phyloP scores from a whole-genome alignment of 768 basidiomycete species.

The Boletus tylopilopsis region DNA sequence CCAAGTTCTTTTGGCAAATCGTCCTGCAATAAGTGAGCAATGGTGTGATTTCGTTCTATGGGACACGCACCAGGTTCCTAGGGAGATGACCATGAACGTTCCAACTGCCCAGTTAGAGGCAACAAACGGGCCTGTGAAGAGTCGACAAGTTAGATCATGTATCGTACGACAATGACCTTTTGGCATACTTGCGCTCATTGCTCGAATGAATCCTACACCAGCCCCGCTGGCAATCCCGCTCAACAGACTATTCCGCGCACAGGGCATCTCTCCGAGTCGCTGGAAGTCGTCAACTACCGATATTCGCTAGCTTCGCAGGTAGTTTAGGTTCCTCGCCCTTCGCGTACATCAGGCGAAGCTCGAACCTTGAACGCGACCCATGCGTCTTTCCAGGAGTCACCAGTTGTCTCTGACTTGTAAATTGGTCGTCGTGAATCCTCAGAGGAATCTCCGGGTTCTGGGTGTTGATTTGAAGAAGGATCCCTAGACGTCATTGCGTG shows the following conservation, averaged over 20 bases:
- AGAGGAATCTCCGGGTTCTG: constrained; percentile 4
- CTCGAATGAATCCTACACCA: constrained; percentile 73
- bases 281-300: constrained; percentile 49
- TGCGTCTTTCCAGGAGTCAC: constrained; percentile 30
- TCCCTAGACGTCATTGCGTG: constrained; percentile 10
- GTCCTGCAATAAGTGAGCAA: constrained; percentile 42
- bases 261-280: constrained; percentile 68
- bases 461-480: background rate
- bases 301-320: constrained; percentile 42
- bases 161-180: constrained; percentile 22
- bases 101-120: constrained; percentile 80
- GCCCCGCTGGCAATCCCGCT: constrained; percentile 77
- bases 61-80: constrained; percentile 62
- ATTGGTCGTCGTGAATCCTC: constrained; percentile 19
- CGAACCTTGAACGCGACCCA: constrained; percentile 32
- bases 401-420: constrained; percentile 30
- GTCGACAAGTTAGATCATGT: constrained; percentile 5
- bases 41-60: background rate
- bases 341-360: background rate
- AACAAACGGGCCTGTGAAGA: constrained; percentile 44
- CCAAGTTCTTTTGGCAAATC: constrained; percentile 55
- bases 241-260: constrained; percentile 70
- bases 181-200: constrained; percentile 59
- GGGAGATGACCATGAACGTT: constrained; percentile 63
- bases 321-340: constrained; percentile 8